Evolutionary conservation across 2,329 filamentous ascomycete species (phyloP).

Genomic region (Teratosphaeria destructans): DNA sequence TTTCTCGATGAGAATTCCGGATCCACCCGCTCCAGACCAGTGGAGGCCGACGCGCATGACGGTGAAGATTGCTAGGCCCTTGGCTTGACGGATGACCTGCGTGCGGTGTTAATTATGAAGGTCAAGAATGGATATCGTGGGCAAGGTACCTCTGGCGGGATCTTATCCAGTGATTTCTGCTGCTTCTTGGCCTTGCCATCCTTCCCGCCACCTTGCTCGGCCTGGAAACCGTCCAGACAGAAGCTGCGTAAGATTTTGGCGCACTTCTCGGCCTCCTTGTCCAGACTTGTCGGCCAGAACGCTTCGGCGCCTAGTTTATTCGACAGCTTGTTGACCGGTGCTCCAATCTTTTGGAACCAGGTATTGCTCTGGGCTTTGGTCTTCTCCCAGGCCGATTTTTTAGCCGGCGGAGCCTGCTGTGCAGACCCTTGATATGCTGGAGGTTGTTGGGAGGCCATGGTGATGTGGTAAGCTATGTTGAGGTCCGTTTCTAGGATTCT

Average conservation of each 20-base stretch:
- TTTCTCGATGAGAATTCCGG: conserved; percentile 71
- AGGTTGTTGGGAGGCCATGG: neutral
- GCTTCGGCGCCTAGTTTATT: conserved; percentile 69
- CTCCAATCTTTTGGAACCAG: conserved; percentile 55
- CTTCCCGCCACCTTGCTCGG: conserved; percentile 26
- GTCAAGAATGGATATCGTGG: neutral
- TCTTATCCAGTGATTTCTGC: conserved; percentile 59
- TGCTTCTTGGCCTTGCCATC: conserved; percentile 36
- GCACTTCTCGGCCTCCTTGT: conserved; percentile 74
- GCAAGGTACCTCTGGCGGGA: conserved; percentile 53
- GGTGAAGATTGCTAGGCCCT: conserved; percentile 83
- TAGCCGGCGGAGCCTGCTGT: neutral
- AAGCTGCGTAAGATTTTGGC: conserved; percentile 80
- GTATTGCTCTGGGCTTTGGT: conserved; percentile 3
- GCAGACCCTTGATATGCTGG: neutral
- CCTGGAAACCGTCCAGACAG: conserved; percentile 56
- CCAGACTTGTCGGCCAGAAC: conserved; percentile 73
- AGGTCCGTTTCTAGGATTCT: neutral
- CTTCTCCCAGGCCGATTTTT: conserved; percentile 5
- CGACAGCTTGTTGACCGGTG: conserved; percentile 65
- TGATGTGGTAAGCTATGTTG: neutral
- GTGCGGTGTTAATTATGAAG: neutral
- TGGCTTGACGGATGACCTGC: conserved; percentile 72
- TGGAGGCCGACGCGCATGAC: conserved; percentile 87
- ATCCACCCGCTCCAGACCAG: conserved; percentile 81